phyloP scores from a whole-genome alignment of 176 grass and related monocot genomes.

The Phragmites australis region DNA sequence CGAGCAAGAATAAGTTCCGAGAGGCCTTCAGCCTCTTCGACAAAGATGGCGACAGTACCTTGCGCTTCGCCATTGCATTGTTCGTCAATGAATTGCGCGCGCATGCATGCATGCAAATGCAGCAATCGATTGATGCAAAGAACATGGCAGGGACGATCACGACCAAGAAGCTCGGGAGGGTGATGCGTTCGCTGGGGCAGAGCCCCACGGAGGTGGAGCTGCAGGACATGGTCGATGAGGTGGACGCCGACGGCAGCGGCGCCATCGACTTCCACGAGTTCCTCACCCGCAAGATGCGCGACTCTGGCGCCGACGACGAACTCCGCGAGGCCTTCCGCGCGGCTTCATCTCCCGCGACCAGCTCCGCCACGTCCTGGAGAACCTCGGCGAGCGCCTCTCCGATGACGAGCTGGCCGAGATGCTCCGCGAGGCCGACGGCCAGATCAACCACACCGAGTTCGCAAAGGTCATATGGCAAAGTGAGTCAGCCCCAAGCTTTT shows the following conservation, averaged over 20 bases:
- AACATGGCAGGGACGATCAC: conserved; percentile 35
- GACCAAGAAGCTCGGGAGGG: conserved; percentile 50
- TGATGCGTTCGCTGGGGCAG: conserved; percentile 55
- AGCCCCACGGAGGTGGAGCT: conserved; percentile 51
- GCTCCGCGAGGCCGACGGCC: conserved; percentile 70
- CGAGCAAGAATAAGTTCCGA: conserved; percentile 49
- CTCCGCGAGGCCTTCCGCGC: conserved; percentile 37
- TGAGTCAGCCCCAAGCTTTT: neutral
- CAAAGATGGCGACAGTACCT: conserved; percentile 53
- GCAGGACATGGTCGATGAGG: conserved; percentile 47
- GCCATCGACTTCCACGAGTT: conserved; percentile 53
- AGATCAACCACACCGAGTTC: conserved; percentile 88
- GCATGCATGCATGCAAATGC: neutral
- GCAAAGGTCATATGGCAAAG: conserved; percentile 87
- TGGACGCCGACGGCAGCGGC: conserved; percentile 51
- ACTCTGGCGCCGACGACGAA: conserved; percentile 42
- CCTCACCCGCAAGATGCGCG: conserved; percentile 49
- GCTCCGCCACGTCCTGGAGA: conserved; percentile 68
- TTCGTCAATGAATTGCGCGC: neutral
- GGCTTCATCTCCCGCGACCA: conserved; percentile 75
- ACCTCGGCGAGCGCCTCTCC: conserved; percentile 67
- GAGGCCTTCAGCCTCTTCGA: conserved; percentile 63
- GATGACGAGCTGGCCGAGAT: conserved; percentile 69
- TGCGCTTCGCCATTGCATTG: neutral
- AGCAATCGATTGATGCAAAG: neutral